Base-by-base conservation (phyloP, 2,329 filamentous ascomycete genomes). In the Clonostachys rosea region DNA sequence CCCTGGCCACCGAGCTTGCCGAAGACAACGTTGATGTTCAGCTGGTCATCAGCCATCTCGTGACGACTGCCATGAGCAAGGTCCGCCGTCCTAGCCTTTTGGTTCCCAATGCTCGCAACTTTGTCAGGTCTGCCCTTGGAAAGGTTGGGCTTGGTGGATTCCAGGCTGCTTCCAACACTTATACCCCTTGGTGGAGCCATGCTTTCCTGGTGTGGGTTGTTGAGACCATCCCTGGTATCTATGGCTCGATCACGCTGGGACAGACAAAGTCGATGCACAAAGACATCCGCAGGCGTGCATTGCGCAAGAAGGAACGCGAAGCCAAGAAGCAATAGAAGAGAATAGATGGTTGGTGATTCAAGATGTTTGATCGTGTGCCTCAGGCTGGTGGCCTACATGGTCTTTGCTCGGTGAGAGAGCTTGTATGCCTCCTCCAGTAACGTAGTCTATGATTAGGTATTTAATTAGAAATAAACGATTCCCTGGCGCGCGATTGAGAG, bases 41-140 rank as follows among this genome's bases (percentile, higher is more conserved):
- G 67, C 81, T 97, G 43, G 86, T 95, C 30, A 81, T 97, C 56
- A 91, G 87, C 57, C 95, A 99, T 67, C 82, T 99, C 43, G 89
- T 99, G 59, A 95, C 91, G 5, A 92, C 89, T 1, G 90, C 92
- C 60, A 99, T 99, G 94, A 92, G 87, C 70, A 99, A 99, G 78
- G 83, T 99, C 58, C 86, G 89, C 59, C 86, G 85, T 48, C 74
- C 90, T 0, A 92, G 81, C 53, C 68, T 84, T 42, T 73, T 91
- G 48, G 87, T 97, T 42, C 94, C 94, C 10, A 90, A 78, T 49
- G 87, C 92, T 13, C 86, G 85, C 64, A 73, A 78, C 46, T 97
- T 97, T 65, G 94, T 99, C 48, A 81, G 79, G 58, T 75, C 88
- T 7, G 82, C 87, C 0, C 73, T 99, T 49, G 72, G 78, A 53